Percentiles rank a stretch among this genome's conserved stretches.
These are phyloP conservation scores for Gnomoniopsis sp. DNA, from an alignment of 2,329 filamentous ascomycete species.

Conservation along the genomic window DNA sequence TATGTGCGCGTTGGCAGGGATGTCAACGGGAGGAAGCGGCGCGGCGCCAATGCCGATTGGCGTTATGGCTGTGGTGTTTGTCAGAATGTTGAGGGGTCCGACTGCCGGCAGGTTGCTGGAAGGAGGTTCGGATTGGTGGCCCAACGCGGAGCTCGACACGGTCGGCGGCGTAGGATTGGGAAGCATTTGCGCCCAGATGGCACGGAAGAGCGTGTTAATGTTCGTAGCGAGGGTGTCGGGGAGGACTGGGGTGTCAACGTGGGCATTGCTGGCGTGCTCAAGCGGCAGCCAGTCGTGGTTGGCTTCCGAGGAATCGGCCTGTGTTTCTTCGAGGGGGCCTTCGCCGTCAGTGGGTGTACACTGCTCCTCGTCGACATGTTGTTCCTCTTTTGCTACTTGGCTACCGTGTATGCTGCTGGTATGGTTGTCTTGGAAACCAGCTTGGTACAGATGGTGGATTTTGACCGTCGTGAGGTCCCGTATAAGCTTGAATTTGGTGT, in stretches of 20 bases:
- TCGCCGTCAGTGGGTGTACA: conserved; percentile 20
- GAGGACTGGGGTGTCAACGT: background rate
- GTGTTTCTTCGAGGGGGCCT: background rate
- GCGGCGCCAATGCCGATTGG: conserved; percentile 46
- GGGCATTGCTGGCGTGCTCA: background rate
- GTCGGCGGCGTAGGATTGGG: conserved; percentile 18
- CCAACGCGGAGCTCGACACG: too few relatives aligned
- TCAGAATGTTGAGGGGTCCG: conserved; percentile 28
- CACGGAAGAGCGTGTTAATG: conserved; percentile 14
- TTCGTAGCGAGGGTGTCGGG: conserved; percentile 12
- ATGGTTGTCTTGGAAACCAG: conserved; percentile 66
- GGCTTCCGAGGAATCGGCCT: background rate
- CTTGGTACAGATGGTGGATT: conserved; percentile 45
- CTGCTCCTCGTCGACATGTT: conserved; percentile 9
- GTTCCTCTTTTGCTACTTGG: conserved; percentile 12
- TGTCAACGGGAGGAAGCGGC: conserved; percentile 39
- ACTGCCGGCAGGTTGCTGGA: background rate
- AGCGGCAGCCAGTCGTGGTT: background rate
- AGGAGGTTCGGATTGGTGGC: conserved; percentile 2
- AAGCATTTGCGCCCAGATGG: conserved; percentile 30
- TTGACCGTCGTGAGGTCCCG: conserved; percentile 55
- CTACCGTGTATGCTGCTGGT: conserved; percentile 16
- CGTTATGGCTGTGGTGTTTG: conserved; percentile 34
- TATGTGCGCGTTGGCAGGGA: conserved; percentile 30
- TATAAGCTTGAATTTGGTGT: conserved; percentile 79